A percentile compares a stretch with the other conserved stretches of the same genome.
Evolutionary conservation across 225 moss, liverwort and hornwort genomes (phyloP).

Genomic region (Asterella californica): DNA sequence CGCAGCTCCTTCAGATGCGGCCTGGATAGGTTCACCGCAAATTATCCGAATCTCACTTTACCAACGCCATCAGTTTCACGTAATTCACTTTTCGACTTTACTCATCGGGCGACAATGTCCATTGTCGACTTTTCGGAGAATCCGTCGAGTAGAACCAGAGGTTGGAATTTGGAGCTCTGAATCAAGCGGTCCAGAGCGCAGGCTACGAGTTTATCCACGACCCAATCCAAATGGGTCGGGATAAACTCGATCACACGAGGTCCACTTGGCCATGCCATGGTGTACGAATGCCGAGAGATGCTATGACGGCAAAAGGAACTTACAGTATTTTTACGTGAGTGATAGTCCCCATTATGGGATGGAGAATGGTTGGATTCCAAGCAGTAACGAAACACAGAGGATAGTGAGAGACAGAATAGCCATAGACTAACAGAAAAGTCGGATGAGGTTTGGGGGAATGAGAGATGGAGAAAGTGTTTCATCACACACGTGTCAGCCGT

Average conservation of each 20-base stretch:
- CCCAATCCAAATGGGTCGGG: not conserved
- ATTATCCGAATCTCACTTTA: not conserved
- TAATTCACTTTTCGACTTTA: not conserved
- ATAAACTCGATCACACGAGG: not conserved
- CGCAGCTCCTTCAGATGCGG: not conserved
- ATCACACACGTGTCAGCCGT: slow-evolving; percentile 9
- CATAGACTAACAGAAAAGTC: not conserved
- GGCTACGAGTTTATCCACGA: not conserved
- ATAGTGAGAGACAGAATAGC: slow-evolving; percentile 11
- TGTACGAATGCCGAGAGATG: not conserved
- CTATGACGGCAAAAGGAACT: not conserved
- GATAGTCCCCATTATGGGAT: not conserved
- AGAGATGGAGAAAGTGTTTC: slow-evolving; percentile 4
- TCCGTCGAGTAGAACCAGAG: not conserved
- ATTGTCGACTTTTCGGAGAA: not conserved
- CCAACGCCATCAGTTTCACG: not conserved
- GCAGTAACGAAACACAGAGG: not conserved
- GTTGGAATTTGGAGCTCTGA: not conserved
- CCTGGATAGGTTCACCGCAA: not conserved
- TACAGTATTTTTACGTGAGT: not conserved
- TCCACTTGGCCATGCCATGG: slow-evolving; percentile 4
- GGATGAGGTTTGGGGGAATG: slow-evolving; percentile 17
- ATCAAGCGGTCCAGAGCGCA: slow-evolving; percentile 15
- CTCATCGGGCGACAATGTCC: not conserved
- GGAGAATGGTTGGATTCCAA: slow-evolving; percentile 1